Conservation (phyloP, 371 early-diverging fungal species). For the Mortierella sp. region DNA sequence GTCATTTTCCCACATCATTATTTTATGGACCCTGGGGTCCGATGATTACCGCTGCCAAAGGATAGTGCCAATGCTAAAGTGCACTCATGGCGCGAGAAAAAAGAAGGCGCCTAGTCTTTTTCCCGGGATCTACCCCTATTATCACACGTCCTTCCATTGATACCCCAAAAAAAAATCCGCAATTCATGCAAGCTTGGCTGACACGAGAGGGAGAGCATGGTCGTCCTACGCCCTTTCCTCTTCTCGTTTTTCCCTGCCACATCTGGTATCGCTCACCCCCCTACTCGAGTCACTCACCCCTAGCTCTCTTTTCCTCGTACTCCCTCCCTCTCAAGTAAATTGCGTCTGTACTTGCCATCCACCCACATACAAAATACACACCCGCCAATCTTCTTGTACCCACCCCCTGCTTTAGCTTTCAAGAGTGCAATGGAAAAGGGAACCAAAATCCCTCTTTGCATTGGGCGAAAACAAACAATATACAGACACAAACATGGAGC, state of each 20-base stretch:
- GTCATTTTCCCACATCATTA: not conserved
- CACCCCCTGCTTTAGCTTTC: not conserved
- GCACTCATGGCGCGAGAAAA: not conserved
- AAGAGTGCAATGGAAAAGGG: not conserved
- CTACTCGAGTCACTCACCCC: not conserved
- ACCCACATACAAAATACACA: not conserved
- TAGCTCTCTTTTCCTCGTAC: not conserved
- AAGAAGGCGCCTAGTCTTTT: not conserved
- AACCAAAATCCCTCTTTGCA: not conserved
- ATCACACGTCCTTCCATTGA: not conserved
- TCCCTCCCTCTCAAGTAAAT: not conserved
- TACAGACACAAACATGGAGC: not conserved
- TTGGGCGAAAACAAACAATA: not conserved
- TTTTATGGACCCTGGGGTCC: not conserved
- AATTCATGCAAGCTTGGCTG: not conserved
- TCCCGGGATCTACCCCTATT: not conserved
- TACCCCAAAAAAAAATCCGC: not conserved
- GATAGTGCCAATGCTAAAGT: not conserved
- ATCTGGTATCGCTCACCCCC: no score
- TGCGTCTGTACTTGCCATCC: not conserved
- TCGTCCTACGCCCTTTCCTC: not conserved
- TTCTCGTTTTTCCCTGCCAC: not conserved
- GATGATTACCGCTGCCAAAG: not conserved
- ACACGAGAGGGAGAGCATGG: not conserved
- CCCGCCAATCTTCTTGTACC: not conserved